Evolutionary conservation across 805 yeast species (phyloP).

Genomic region (Candida hungchunana): DNA sequence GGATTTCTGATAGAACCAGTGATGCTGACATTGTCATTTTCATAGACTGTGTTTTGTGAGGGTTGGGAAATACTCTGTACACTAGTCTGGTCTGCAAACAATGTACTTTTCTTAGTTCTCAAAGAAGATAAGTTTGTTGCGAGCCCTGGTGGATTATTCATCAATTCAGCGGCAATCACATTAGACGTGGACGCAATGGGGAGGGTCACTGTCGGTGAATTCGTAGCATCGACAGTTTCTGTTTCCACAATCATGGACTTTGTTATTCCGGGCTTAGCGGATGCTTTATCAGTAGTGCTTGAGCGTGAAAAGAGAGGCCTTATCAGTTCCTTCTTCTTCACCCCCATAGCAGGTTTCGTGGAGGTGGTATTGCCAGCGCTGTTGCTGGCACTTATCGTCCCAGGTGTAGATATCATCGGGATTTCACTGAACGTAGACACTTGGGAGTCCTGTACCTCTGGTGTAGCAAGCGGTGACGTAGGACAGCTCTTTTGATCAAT

Average conservation of each 20-base stretch:
- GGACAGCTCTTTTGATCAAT: no score
- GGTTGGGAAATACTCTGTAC: conserved; percentile 11
- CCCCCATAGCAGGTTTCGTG: conserved; percentile 3
- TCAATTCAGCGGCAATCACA: conserved; percentile 14
- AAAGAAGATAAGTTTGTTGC: conserved; percentile 28
- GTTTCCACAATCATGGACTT: conserved; percentile 54
- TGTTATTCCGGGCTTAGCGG: conserved; percentile 13
- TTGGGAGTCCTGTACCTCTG: no score
- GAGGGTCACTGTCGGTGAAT: conserved; percentile 23
- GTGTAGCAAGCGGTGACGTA: no score
- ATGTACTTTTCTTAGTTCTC: conserved; percentile 33
- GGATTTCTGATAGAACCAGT: conserved; percentile 25
- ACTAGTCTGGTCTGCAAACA: conserved; percentile 21
- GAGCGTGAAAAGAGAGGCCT: conserved; percentile 26
- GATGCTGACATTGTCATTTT: conserved; percentile 21
- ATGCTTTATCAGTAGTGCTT: conserved; percentile 21
- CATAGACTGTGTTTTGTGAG: conserved; percentile 10
- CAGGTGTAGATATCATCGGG: conserved; percentile 1
- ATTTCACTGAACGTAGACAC: no score
- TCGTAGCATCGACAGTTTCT: conserved; percentile 52
- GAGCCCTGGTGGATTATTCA: conserved; percentile 24
- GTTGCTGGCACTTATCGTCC: conserved; percentile 2
- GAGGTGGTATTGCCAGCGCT: conserved; percentile 7
- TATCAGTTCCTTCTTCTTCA: conserved; percentile 22
- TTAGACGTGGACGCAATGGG: conserved; percentile 22